These are phyloP conservation scores for Suillus variegatus DNA, from an alignment of 768 basidiomycete species.

Conservation along the genomic window DNA sequence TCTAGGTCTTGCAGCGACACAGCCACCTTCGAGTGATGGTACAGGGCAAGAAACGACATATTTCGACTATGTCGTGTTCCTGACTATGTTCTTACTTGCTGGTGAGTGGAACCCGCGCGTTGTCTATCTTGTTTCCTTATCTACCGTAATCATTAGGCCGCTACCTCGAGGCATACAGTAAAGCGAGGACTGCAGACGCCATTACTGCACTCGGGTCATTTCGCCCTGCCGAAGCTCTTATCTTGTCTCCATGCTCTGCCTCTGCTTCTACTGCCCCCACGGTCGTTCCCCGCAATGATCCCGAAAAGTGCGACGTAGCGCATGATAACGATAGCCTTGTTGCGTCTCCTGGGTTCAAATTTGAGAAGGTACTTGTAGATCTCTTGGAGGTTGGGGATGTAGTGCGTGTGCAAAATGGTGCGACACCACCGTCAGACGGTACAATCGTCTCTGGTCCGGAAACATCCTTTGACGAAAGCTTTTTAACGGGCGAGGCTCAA, in stretches of 20 bases:
- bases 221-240: slow-evolving; percentile 62
- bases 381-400: slow-evolving; percentile 80
- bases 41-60: slow-evolving; percentile 64
- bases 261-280: slow-evolving; percentile 5
- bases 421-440: slow-evolving; percentile 78
- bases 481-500: slow-evolving; percentile 78
- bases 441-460: slow-evolving; percentile 50
- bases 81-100: slow-evolving; percentile 76
- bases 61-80: slow-evolving; percentile 80
- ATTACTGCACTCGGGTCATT: slow-evolving; percentile 67
- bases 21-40: slow-evolving; percentile 35
- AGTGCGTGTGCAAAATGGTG: slow-evolving; percentile 71
- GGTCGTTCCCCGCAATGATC: slow-evolving; percentile 23
- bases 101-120: slow-evolving; percentile 40
- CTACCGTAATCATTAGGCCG: slow-evolving; percentile 43
- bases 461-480: slow-evolving; percentile 77
- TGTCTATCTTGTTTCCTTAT: slow-evolving; percentile 2
- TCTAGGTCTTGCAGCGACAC: slow-evolving; percentile 56
- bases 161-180: slow-evolving; percentile 67
- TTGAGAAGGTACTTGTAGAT: slow-evolving; percentile 51
- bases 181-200: slow-evolving; percentile 71
- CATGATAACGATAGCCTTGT: slow-evolving; percentile 14
- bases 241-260: slow-evolving; percentile 36
- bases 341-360: slow-evolving; percentile 23
- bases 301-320: slow-evolving; percentile 38